A percentile compares a stretch with the other conserved stretches of the same genome.
Conservation (phyloP, 306 rosid genomes). For the Spatholobus suberectus region DNA sequence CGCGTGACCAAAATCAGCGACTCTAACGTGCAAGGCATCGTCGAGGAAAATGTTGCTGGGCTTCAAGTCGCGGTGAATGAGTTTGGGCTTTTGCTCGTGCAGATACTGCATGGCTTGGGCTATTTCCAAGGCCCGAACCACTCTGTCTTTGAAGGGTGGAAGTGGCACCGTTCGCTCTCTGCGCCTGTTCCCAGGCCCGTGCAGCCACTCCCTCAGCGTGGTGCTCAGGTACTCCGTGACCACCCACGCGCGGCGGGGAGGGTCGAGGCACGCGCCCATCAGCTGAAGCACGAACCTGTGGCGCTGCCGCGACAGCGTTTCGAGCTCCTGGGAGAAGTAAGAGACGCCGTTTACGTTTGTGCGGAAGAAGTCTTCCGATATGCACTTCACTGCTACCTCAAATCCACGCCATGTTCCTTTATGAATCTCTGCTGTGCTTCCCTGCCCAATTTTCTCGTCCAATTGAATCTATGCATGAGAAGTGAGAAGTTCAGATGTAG, state of each 20-base stretch:
- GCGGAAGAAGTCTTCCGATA: slow-evolving; percentile 54
- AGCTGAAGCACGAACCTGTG: slow-evolving; percentile 70
- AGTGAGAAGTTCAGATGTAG: neutral
- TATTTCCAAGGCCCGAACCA: slow-evolving; percentile 61
- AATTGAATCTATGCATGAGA: slow-evolving; percentile 51
- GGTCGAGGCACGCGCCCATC: slow-evolving; percentile 75
- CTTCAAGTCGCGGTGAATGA: slow-evolving; percentile 68
- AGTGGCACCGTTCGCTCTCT: slow-evolving; percentile 47
- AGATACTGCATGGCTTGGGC: slow-evolving; percentile 71
- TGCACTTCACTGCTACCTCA: slow-evolving; percentile 77
- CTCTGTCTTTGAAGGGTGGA: slow-evolving; percentile 55
- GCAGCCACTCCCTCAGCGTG: slow-evolving; percentile 71
- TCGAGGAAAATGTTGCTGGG: slow-evolving; percentile 71
- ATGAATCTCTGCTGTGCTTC: slow-evolving; percentile 72
- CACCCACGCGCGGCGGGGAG: slow-evolving; percentile 70
- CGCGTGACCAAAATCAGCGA: slow-evolving; percentile 77
- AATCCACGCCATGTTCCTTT: slow-evolving; percentile 70
- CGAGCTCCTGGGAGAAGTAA: slow-evolving; percentile 65
- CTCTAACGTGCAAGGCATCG: slow-evolving; percentile 58
- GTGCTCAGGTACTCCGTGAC: slow-evolving; percentile 55
- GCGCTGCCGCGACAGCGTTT: slow-evolving; percentile 62
- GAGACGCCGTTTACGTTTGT: slow-evolving; percentile 55
- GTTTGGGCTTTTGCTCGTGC: slow-evolving; percentile 65
- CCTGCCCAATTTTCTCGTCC: slow-evolving; percentile 64
- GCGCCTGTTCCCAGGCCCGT: slow-evolving; percentile 60